Evolutionary conservation across 371 early-diverging fungal genomes (phyloP).

Genomic region (Mortierella polycephala): DNA sequence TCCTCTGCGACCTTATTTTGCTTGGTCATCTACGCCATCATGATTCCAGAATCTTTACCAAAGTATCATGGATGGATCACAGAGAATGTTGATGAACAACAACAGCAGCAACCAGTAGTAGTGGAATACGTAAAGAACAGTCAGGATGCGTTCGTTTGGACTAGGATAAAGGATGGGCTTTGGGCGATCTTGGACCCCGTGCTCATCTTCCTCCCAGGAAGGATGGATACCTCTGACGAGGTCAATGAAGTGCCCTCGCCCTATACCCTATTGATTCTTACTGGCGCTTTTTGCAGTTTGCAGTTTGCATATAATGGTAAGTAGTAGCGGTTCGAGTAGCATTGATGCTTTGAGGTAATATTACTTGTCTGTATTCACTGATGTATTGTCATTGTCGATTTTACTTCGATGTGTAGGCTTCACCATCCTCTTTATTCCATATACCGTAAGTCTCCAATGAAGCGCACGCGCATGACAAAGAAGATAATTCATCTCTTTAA

Average conservation of each 20-base stretch:
- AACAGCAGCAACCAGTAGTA: neutral
- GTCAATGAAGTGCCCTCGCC: constrained; percentile 19
- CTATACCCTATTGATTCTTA: constrained; percentile 26
- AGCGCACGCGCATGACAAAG: neutral
- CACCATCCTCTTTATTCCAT: constrained; percentile 22
- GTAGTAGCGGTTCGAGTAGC: no score
- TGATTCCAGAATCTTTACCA: constrained; percentile 37
- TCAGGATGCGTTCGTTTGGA: neutral
- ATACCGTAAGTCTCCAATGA: constrained; percentile 28
- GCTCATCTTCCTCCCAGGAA: constrained; percentile 37
- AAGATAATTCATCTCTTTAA: neutral
- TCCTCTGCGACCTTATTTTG: neutral
- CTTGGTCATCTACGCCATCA: constrained; percentile 8
- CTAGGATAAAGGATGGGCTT: constrained; percentile 8
- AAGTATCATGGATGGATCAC: neutral
- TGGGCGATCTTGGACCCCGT: constrained; percentile 21
- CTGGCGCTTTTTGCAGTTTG: constrained; percentile 6
- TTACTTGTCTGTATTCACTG: neutral
- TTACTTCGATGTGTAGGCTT: neutral
- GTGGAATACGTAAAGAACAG: neutral
- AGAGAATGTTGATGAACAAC: neutral
- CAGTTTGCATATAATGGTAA: constrained; percentile 21
- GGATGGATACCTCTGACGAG: constrained; percentile 24
- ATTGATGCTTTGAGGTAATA: no score
- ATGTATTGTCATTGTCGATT: neutral